Conservation (phyloP, 345 rosid genomes). For the Hibiscus mutabilis region DNA sequence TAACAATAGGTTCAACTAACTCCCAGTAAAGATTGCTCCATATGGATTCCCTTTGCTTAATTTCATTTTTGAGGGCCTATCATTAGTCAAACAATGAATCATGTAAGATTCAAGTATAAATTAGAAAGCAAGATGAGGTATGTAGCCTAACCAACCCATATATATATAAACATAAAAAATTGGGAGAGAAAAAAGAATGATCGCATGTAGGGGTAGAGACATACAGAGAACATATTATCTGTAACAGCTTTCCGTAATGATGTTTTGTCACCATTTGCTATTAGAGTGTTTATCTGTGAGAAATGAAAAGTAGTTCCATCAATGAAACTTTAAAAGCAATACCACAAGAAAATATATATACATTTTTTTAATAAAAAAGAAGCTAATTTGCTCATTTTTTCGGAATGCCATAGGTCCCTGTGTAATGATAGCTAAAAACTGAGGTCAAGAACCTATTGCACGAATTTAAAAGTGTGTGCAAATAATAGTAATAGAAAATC, state of each 20-base stretch:
- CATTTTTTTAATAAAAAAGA: not conserved
- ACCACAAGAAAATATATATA: not conserved
- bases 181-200: not conserved
- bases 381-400: not conserved
- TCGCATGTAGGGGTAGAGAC: conserved; percentile 27
- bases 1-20: conserved; percentile 76
- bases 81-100: not conserved
- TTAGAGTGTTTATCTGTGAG: conserved; percentile 56
- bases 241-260: conserved; percentile 68
- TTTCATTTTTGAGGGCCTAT: conserved; percentile 81
- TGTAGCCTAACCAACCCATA: not conserved
- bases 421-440: no score
- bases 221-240: conserved; percentile 90
- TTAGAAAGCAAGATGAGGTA: not conserved
- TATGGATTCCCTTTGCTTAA: conserved; percentile 67
- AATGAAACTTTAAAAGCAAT: not conserved
- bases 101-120: conserved; percentile 1
- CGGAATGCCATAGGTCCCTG: no score
- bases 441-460: not conserved
- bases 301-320: conserved; percentile 12
- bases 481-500: no score
- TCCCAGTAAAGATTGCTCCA: conserved; percentile 83
- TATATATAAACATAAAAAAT: not conserved
- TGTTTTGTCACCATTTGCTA: conserved; percentile 79
- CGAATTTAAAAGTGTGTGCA: not conserved